A percentile compares a stretch with the other conserved stretches of the same genome.
Evolutionary conservation across 1,284 basidiomycete genomes (phyloP).

Genomic region (Apiotrichum veenhuisii): DNA sequence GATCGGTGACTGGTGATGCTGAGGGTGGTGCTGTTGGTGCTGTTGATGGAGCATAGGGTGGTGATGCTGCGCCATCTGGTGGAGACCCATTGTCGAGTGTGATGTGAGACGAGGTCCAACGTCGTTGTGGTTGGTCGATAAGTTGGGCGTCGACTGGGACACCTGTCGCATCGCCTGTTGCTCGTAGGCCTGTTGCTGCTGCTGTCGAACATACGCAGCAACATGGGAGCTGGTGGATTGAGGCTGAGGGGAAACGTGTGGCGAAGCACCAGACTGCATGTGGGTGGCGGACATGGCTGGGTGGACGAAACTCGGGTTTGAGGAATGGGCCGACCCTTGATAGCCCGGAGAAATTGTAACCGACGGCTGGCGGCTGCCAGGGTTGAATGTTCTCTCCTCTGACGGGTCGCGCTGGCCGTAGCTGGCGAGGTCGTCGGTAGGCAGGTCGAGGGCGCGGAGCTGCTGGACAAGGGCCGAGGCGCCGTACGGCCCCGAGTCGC

Average conservation of each 20-base stretch:
- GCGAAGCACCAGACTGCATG: constrained; percentile 5
- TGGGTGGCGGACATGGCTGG: constrained; percentile 16
- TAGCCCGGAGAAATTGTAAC: constrained; percentile 17
- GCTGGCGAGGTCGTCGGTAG: constrained; percentile 47
- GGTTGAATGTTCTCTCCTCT: constrained; percentile 10
- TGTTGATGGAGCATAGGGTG: not conserved
- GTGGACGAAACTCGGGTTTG: constrained; percentile 24
- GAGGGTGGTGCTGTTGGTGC: not conserved
- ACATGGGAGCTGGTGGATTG: constrained; percentile 18
- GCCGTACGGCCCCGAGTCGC: constrained; percentile 16
- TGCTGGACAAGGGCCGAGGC: constrained; percentile 48
- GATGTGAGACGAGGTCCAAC: not conserved
- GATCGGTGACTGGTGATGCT: not conserved
- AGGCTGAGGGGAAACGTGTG: constrained; percentile 2
- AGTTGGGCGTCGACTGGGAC: constrained; percentile 12
- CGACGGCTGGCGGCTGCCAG: not conserved
- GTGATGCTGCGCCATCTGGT: not conserved
- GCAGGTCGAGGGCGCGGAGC: constrained; percentile 49
- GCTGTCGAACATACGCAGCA: constrained; percentile 28
- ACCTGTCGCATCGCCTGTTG: constrained; percentile 3
- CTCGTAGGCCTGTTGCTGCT: constrained; percentile 26
- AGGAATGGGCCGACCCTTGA: constrained; percentile 18
- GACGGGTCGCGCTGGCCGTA: constrained; percentile 40
- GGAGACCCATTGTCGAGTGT: constrained; percentile 3
- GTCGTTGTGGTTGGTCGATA: not conserved